Base-by-base conservation (phyloP, 2,329 filamentous ascomycete species). In the Diaporthe nobilis region DNA sequence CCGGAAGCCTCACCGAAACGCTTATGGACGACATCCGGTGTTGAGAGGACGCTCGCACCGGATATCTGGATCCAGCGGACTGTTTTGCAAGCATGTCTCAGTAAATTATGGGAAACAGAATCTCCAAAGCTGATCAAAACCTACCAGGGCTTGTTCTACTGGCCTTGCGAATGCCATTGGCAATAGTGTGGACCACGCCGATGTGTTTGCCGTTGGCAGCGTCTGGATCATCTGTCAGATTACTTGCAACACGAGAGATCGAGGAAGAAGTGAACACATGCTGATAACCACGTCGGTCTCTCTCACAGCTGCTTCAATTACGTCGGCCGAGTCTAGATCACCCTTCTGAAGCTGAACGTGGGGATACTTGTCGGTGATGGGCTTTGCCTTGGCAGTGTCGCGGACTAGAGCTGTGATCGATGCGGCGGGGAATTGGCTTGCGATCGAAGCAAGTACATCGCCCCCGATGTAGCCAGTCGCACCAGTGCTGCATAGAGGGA, bases 141-240 rank as follows among this genome's bases (percentile, higher is more conserved):
- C 8, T 65, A 65, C 60, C 39, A 12, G 39, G 42, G 25, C 25
- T 47, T 34, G 13, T 65, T 47, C 39, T 65, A 4, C 8, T 47
- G 39, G 60, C 25, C 42, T 65, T 44, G 13, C 60, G 60, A 20
- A 65, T 47, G 8, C 60, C 60, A 44, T 47, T 65, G 17, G 60
- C 60, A 44, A 65, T 65, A 20, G 25, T 47, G 1, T 65, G 39
- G 17, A 65, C 60, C 6, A 15, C 25, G 9, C 60, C 60, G 12
- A 65, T 65, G n/a, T 65, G 60, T 22, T 65, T 65, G 9, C n/a
- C 60, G 39, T 47, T 65, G 25, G 60, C 60, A 47, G 60, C 15
- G 4, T 65, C 60, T 65, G 39, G 1, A 12, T 2, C 5, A 22
- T 47, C 25, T 22, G 25, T 31, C 20, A 65, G 60, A 20, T 5